Conservation (phyloP, 2,329 filamentous ascomycete species). For the Penicillium sp. region DNA sequence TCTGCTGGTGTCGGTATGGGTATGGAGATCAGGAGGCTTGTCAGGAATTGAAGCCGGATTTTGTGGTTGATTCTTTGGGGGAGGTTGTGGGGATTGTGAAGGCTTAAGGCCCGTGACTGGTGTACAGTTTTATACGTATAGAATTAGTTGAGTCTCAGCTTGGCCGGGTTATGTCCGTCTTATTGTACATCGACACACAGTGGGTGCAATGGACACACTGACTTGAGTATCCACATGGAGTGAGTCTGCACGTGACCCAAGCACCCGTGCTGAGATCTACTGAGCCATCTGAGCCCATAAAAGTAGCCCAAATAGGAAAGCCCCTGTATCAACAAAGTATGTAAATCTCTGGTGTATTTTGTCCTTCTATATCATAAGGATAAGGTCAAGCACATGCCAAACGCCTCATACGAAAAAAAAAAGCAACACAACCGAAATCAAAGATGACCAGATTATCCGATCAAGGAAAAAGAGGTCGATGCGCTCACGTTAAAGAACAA, state of each 20-base stretch:
- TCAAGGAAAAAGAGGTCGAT: conserved; percentile 22
- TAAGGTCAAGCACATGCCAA: conserved; percentile 22
- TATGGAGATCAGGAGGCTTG: conserved; percentile 15
- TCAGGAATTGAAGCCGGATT: conserved; percentile 9
- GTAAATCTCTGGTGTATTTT: conserved; percentile 13
- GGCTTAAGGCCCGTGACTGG: neutral
- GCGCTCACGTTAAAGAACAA: conserved; percentile 34
- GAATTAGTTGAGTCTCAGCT: neutral
- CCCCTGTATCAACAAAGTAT: neutral
- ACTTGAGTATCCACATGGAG: too few relatives aligned
- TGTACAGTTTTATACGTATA: neutral
- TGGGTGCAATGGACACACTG: neutral
- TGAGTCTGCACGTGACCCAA: neutral
- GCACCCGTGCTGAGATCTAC: neutral
- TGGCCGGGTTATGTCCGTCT: neutral
- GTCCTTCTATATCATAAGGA: conserved; percentile 32
- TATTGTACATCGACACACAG: neutral
- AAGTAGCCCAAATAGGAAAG: neutral
- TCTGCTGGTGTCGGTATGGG: conserved; percentile 20
- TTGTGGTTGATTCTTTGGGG: conserved; percentile 10
- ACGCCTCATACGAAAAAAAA: conserved; percentile 26
- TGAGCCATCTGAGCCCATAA: neutral
- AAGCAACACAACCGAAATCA: conserved; percentile 23
- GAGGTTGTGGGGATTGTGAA: conserved; percentile 10
- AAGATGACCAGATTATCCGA: conserved; percentile 17